A percentile compares a stretch with the other conserved stretches of the same genome.
Evolutionary conservation across 441 rosid species (phyloP).

Genomic region (Erysimum pusillum): DNA sequence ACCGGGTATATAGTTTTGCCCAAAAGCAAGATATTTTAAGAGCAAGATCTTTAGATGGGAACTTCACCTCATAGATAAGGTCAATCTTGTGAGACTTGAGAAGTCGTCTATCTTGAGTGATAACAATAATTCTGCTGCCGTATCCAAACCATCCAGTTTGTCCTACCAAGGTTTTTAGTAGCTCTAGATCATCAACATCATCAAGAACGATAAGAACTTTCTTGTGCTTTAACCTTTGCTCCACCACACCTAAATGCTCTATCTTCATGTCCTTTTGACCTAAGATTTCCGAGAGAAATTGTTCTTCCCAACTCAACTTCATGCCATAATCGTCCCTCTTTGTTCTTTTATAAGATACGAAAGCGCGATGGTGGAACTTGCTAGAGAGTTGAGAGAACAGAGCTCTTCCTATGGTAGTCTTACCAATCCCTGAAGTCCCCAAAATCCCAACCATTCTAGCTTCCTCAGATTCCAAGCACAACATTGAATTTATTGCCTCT

Average conservation of each 20-base stretch:
- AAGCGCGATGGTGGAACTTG: background rate
- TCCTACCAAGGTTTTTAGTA: background rate
- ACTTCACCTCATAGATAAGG: background rate
- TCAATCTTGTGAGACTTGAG: background rate
- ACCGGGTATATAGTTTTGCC: background rate
- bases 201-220: conserved; percentile 35
- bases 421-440: background rate
- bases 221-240: conserved; percentile 20
- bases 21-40: conserved; percentile 39
- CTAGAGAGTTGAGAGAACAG: background rate
- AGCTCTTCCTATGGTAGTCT: background rate
- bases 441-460: background rate
- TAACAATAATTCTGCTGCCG: conserved; percentile 14
- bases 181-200: conserved; percentile 4
- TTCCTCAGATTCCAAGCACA: background rate
- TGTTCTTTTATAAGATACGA: background rate
- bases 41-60: conserved; percentile 4
- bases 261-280: background rate
- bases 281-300: background rate
- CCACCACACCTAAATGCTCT: background rate
- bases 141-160: background rate
- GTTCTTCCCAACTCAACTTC: background rate
- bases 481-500: background rate
- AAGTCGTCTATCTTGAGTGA: conserved; percentile 26
- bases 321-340: background rate